Conservation (phyloP, 2,329 filamentous ascomycete genomes). For the Fusarium napiforme region DNA sequence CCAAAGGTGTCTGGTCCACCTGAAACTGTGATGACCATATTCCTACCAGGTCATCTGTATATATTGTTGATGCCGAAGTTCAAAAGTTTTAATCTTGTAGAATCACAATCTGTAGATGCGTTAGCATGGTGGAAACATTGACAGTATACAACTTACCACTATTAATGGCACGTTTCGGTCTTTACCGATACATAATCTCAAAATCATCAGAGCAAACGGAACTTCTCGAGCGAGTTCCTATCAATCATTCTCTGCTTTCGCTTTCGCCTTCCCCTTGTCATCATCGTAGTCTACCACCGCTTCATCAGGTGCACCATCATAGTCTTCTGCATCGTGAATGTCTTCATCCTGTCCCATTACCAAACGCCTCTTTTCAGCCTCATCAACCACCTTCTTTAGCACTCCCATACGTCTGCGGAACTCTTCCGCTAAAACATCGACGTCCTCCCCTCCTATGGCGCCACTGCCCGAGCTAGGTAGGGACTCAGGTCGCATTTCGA, state of each 20-base stretch:
- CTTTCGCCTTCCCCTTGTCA: slow-evolving; percentile 23
- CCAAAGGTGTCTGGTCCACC: slow-evolving; percentile 41
- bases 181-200: background rate
- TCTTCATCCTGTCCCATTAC: slow-evolving; percentile 41
- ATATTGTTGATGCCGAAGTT: background rate
- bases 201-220: background rate
- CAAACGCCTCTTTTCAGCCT: slow-evolving; percentile 58
- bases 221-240: background rate
- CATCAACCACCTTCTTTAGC: slow-evolving; percentile 64
- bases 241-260: slow-evolving; percentile 23
- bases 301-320: slow-evolving; percentile 28
- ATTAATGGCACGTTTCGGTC: background rate
- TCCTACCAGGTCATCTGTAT: background rate
- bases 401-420: slow-evolving; percentile 68
- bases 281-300: slow-evolving; percentile 35
- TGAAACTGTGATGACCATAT: slow-evolving; percentile 16
- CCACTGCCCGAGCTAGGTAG: slow-evolving; percentile 47
- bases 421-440: slow-evolving; percentile 63
- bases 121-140: background rate
- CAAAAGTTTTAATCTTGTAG: background rate
- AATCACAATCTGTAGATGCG: background rate
- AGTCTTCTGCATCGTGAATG: slow-evolving; percentile 3
- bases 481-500: slow-evolving; percentile 44
- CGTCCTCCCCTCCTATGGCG: slow-evolving; percentile 57
- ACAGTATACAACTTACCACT: background rate